Conservation (phyloP, 1,139 yeast species). For the Diutina rugosa region DNA sequence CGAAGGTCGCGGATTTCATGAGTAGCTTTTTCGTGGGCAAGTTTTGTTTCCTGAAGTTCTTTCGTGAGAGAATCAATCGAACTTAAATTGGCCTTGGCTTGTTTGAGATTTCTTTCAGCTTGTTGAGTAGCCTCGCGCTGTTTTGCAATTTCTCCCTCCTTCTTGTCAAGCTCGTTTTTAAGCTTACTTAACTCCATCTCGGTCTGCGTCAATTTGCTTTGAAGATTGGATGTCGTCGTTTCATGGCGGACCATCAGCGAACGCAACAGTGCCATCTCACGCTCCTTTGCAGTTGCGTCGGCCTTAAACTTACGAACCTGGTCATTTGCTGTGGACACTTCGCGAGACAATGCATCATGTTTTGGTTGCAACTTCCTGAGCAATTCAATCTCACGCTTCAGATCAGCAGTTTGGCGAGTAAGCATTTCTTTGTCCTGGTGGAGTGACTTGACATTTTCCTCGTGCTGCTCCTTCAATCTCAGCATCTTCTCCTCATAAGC, state of each 20-base stretch:
- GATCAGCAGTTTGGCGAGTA: neutral
- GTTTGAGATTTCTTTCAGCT: constrained; percentile 2
- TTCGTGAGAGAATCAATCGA: neutral
- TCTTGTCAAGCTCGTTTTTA: neutral
- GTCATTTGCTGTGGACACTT: neutral
- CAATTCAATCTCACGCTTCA: neutral
- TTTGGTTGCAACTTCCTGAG: neutral
- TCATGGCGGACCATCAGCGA: neutral
- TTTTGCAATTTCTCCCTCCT: constrained; percentile 4
- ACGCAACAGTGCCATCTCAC: constrained; percentile 2
- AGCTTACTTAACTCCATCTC: neutral
- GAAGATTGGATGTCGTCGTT: neutral
- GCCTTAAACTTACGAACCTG: neutral
- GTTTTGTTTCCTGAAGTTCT: constrained; percentile 2
- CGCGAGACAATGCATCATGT: neutral
- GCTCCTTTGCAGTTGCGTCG: neutral
- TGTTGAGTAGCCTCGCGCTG: constrained; percentile 2
- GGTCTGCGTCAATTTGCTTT: neutral
- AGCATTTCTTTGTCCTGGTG: neutral
- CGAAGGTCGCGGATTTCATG: constrained; percentile 3
- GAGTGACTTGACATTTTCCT: neutral
- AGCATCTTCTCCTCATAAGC: neutral
- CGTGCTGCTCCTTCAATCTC: neutral
- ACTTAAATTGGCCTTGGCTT: neutral
- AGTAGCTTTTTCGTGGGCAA: neutral